Percentiles rank a stretch among this genome's conserved stretches.
phyloP scores from a whole-genome alignment of 73 alveolate species.

The Paramecium sonneborni region DNA sequence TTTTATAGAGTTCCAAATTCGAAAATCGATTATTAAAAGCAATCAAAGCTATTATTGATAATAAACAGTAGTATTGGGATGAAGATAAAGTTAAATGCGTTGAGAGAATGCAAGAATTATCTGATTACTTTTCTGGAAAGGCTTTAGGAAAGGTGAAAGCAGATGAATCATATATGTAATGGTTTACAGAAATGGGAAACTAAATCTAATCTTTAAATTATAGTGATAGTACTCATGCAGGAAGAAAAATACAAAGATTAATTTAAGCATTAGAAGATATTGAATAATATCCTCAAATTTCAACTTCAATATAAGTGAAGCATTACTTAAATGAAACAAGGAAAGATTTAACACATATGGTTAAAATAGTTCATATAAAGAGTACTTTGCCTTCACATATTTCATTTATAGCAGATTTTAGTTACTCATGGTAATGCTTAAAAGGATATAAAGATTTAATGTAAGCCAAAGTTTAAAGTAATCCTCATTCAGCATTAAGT shows the following conservation, averaged over 20 bases:
- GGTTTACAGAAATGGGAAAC: constrained; percentile 88
- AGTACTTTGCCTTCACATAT: constrained; percentile 83
- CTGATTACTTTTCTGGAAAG: constrained; percentile 84
- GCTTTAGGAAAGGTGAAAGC: constrained; percentile 70
- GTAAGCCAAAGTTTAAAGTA: constrained; percentile 79
- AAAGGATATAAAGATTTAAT: constrained; percentile 82
- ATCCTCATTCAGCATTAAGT: constrained; percentile 88
- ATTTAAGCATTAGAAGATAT: constrained; percentile 92
- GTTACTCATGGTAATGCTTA: constrained; percentile 93
- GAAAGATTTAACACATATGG: constrained; percentile 91
- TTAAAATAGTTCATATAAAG: constrained; percentile 88
- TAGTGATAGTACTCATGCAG: constrained; percentile 91
- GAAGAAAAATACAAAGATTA: constrained; percentile 86
- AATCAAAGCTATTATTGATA: constrained; percentile 14
- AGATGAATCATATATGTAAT: constrained; percentile 84
- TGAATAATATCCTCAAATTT: constrained; percentile 85
- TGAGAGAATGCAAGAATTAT: constrained; percentile 81
- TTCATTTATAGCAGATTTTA: constrained; percentile 88
- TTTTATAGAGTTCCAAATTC: constrained; percentile 27
- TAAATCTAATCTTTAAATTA: constrained; percentile 82
- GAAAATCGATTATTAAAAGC: constrained; percentile 34
- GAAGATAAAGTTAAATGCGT: constrained; percentile 58
- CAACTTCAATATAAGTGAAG: constrained; percentile 85
- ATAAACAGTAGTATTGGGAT: constrained; percentile 45
- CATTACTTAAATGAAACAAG: constrained; percentile 88